Conservation (phyloP, 768 basidiomycete genomes). For the Lactarius trivialis region DNA sequence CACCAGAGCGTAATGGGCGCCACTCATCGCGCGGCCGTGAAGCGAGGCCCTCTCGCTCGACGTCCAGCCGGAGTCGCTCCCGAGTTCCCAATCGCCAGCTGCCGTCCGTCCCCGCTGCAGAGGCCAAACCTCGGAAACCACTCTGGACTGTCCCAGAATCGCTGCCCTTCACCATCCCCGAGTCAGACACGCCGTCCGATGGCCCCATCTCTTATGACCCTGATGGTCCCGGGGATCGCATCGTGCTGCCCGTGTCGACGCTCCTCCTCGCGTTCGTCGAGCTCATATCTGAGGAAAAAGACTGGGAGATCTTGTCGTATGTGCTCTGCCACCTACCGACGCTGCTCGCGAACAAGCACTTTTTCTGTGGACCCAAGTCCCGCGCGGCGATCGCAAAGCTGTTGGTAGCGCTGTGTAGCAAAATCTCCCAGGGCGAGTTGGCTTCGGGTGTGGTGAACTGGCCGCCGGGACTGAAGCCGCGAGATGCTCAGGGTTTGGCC, state of each 20-base stretch:
- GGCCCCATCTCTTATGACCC: conserved; percentile 61
- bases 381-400: conserved; percentile 56
- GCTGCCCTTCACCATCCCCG: conserved; percentile 48
- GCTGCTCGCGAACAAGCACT: conserved; percentile 91
- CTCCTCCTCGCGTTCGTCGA: conserved; percentile 60
- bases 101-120: conserved; percentile 22
- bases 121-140: conserved; percentile 36
- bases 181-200: conserved; percentile 60
- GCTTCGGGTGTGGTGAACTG: conserved; percentile 51
- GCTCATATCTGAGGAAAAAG: conserved; percentile 67
- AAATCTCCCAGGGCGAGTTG: conserved; percentile 53
- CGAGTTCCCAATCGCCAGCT: conserved; percentile 38
- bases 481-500: conserved; percentile 83
- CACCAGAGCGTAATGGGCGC: conserved; percentile 21
- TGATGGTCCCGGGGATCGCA: conserved; percentile 33
- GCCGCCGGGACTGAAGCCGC: conserved; percentile 54
- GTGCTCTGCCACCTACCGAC: conserved; percentile 84
- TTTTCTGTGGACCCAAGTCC: conserved; percentile 87
- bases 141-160: conserved; percentile 69
- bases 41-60: conserved; percentile 18
- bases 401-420: conserved; percentile 59
- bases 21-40: conserved; percentile 23
- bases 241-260: conserved; percentile 64
- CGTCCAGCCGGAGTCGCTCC: conserved; percentile 33
- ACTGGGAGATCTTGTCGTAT: conserved; percentile 93